phyloP scores from a whole-genome alignment of 805 yeast genomes.

The Pichia kluyveri region DNA sequence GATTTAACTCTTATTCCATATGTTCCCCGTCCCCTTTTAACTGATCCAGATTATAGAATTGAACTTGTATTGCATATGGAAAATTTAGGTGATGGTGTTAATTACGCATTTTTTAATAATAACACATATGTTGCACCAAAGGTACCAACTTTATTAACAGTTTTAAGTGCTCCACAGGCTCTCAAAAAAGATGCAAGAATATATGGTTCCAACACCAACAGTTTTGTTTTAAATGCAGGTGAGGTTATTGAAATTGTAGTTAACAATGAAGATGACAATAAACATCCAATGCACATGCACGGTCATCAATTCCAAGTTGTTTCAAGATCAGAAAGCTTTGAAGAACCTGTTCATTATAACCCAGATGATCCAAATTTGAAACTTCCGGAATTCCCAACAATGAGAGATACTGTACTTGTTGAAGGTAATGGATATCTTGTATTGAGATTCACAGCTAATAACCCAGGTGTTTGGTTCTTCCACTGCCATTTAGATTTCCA shows the following conservation, averaged over 20 bases:
- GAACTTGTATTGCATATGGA: constrained; percentile 55
- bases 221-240: constrained; percentile 48
- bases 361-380: constrained; percentile 28
- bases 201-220: constrained; percentile 65
- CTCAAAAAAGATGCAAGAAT: constrained; percentile 47
- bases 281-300: constrained; percentile 94
- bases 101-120: constrained; percentile 69
- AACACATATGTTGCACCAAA: constrained; percentile 56
- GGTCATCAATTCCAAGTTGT: constrained; percentile 83
- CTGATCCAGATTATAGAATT: constrained; percentile 54
- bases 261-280: constrained; percentile 79
- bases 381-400: constrained; percentile 50
- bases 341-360: constrained; percentile 46
- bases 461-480: constrained; percentile 93
- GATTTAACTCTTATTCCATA: constrained; percentile 39
- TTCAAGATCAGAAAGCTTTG: constrained; percentile 52
- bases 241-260: constrained; percentile 69
- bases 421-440: constrained; percentile 62
- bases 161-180: constrained; percentile 46
- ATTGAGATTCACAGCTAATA: constrained; percentile 66
- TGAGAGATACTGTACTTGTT: constrained; percentile 65
- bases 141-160: constrained; percentile 63
- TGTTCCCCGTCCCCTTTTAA: constrained; percentile 32
- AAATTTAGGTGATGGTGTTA: constrained; percentile 64
- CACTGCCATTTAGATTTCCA: constrained; percentile 91